Evolutionary conservation across 2,329 filamentous ascomycete species (phyloP), one percentile per base, ranked within the genome.

Genomic region (Ceratocystis destructans): DNA sequence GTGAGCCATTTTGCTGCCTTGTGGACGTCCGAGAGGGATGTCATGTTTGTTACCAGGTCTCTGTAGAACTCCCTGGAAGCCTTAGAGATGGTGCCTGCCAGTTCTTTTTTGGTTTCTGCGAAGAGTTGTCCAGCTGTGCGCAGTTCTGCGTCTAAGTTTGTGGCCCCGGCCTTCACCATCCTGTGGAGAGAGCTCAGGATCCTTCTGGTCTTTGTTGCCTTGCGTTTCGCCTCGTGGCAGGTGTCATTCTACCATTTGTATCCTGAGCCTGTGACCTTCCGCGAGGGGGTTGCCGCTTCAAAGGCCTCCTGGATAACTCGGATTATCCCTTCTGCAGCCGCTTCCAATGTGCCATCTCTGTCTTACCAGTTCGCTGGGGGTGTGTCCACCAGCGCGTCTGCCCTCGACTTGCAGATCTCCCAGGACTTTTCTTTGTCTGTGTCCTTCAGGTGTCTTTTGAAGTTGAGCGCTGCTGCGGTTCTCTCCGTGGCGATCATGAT

Each of bases 1-100:
- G 28, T 31, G 4, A 64, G 48, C 62, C 45, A 64, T n/a, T 64
- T 64, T 2, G 62, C 45, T 17, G 48, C 62, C n/a, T 22, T 37
- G 48, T 64, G 48, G 5, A 64, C 48, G 5, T 57, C 48, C 1
- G 7, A 28, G 3, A 20, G 28, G 45, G 20, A 28, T 7, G 12
- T 10, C 10, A 53, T n/a, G 15, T 15, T 37, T 12, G 48, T 15
- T 2, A 55, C 25, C 1, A 37, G 45, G 12, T 55, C 17, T 31
- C 41, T 53, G 62, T 55, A 55, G 44, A 64, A 57, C 10, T 8
- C 25, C 5, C 33, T 20, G 15, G 22, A n/a, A 3, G 62, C 48
- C n/a, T 57, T 64, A 1, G 12, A n/a, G 28, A 57, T 57, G 28
- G 45, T 22, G 20, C 5, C n/a, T 10, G 20, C 12, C 28, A 64